These are phyloP conservation scores for Chenopodium album DNA, from an alignment of 148 eudicot genomes.

Conservation along the genomic window DNA sequence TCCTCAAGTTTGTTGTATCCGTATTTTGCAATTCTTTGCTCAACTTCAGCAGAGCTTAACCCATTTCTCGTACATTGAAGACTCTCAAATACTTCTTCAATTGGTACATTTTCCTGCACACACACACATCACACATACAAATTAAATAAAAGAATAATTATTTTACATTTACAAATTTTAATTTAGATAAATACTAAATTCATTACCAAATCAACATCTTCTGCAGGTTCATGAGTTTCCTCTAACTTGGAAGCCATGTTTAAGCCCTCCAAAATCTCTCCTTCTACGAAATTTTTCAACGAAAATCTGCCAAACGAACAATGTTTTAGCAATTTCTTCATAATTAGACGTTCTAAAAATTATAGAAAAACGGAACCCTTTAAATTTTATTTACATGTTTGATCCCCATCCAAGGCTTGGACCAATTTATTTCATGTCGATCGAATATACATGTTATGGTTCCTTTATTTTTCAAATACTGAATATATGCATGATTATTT, in stretches of 20 bases:
- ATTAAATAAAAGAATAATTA: not conserved
- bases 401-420: not conserved
- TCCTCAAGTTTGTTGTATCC: slow-evolving; percentile 74
- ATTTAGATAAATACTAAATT: no score
- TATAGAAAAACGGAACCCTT: not conserved
- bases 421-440: no score
- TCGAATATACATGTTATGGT: no score
- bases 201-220: slow-evolving; percentile 30
- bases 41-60: slow-evolving; percentile 43
- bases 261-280: not conserved
- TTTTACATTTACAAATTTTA: no score
- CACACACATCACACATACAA: not conserved
- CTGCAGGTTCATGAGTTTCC: slow-evolving; percentile 10
- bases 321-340: not conserved
- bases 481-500: not conserved
- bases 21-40: slow-evolving; percentile 42
- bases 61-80: slow-evolving; percentile 53
- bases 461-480: not conserved
- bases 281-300: not conserved
- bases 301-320: slow-evolving; percentile 1
- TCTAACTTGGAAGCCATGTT: slow-evolving; percentile 8
- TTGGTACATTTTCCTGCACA: slow-evolving; percentile 58
- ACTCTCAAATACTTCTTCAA: slow-evolving; percentile 54
- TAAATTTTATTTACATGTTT: not conserved
- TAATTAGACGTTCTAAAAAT: not conserved